phyloP scores from a whole-genome alignment of 768 basidiomycete species.

The Kwoniella bestiolae region DNA sequence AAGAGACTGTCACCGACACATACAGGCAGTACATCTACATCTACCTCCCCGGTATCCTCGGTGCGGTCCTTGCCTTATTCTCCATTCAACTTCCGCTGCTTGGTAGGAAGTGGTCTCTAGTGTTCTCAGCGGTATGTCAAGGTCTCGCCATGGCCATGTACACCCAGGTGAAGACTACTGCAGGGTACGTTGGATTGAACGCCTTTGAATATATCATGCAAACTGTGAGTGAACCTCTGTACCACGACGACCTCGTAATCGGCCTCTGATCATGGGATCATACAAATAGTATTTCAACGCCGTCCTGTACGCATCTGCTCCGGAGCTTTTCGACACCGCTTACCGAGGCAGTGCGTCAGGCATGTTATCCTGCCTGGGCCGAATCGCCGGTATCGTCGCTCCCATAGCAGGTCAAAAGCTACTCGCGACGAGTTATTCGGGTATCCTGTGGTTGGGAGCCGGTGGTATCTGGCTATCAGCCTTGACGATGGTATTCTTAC shows the following conservation, averaged over 20 bases:
- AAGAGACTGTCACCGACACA: conserved; percentile 52
- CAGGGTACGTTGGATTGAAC: conserved; percentile 53
- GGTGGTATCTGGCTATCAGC: conserved; percentile 49
- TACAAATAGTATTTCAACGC: conserved; percentile 52
- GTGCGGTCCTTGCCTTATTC: conserved; percentile 47
- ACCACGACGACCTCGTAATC: not conserved
- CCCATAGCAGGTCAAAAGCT: conserved; percentile 53
- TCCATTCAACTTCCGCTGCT: conserved; percentile 50
- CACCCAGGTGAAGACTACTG: conserved; percentile 50
- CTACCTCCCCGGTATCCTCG: conserved; percentile 52
- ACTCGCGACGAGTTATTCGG: conserved; percentile 30
- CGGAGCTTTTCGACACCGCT: conserved; percentile 54
- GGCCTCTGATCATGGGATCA: too few species aligned
- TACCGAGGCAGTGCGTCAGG: conserved; percentile 53
- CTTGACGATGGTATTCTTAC: conserved; percentile 48
- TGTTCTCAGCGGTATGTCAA: conserved; percentile 48
- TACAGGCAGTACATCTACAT: conserved; percentile 57
- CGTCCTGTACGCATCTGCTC: conserved; percentile 56
- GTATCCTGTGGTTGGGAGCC: conserved; percentile 54
- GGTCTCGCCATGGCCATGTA: conserved; percentile 55
- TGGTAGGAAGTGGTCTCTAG: conserved; percentile 51
- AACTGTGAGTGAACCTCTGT: conserved; percentile 33
- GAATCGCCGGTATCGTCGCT: conserved; percentile 51
- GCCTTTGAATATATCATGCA: conserved; percentile 55
- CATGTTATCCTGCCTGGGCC: conserved; percentile 52